A percentile compares a stretch with the other conserved stretches of the same genome.
Evolutionary conservation across 176 grass and related monocot genomes (phyloP).

Genomic region (Musa itinerans): DNA sequence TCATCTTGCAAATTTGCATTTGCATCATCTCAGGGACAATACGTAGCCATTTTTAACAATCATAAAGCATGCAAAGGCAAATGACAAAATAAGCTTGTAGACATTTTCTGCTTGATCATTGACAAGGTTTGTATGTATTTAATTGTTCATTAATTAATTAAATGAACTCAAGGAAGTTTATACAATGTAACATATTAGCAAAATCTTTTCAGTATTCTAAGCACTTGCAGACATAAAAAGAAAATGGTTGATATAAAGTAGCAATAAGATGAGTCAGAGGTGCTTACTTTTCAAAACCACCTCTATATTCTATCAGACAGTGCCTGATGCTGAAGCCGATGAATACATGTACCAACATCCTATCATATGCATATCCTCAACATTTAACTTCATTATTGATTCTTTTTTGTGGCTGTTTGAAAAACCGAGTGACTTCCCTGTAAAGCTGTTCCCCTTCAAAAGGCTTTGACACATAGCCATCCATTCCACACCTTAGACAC

Average conservation of each 20-base stretch:
- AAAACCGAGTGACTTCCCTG: constrained; percentile 92
- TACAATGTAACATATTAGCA: background rate
- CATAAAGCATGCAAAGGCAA: no score
- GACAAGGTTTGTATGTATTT: background rate
- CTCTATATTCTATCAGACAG: background rate
- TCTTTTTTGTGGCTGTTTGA: constrained; percentile 28
- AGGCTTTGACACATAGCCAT: constrained; percentile 97
- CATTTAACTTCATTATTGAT: constrained; percentile 1
- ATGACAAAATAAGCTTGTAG: background rate
- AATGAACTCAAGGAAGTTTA: background rate
- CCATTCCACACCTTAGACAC: constrained; percentile 80
- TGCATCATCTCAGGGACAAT: no score
- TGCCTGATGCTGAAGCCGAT: background rate
- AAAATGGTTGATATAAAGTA: background rate
- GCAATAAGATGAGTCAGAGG: background rate
- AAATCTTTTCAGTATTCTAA: background rate
- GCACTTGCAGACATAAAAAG: background rate
- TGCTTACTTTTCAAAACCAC: background rate
- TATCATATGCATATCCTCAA: background rate
- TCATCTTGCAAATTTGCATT: no score
- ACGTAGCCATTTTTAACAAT: no score
- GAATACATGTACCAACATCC: background rate
- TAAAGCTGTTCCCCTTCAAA: constrained; percentile 98
- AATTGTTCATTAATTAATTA: background rate
- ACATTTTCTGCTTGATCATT: background rate